Percentiles rank a stretch among this genome's conserved stretches.
phyloP scores from a whole-genome alignment of 495 filamentous ascomycete species.

The Lepraria neglecta region DNA sequence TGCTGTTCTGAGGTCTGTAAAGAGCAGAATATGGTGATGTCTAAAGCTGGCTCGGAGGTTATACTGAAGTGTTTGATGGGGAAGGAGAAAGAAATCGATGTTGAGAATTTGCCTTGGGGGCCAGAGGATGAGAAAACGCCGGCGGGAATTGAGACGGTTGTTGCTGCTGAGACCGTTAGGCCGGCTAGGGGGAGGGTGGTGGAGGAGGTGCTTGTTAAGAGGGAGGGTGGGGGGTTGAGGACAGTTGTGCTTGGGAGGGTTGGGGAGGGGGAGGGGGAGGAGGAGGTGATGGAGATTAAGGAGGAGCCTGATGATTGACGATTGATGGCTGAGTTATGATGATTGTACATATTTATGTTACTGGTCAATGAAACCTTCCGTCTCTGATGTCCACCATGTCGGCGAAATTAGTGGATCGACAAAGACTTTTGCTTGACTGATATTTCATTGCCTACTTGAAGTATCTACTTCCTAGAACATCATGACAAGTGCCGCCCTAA shows the following conservation, averaged over 20 bases:
- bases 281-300: constrained; percentile 25
- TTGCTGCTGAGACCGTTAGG: constrained; percentile 59
- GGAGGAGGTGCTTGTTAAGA: constrained; percentile 40
- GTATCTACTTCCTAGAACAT: too few species aligned
- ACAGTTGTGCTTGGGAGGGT: constrained; percentile 16
- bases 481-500: too few species aligned
- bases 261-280: constrained; percentile 21
- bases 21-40: constrained; percentile 87
- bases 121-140: constrained; percentile 58
- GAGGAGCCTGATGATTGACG: constrained; percentile 24
- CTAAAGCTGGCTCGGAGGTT: constrained; percentile 78
- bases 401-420: too few species aligned
- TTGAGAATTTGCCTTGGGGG: constrained; percentile 75
- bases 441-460: too few species aligned
- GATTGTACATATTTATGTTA: not conserved
- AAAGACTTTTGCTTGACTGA: not conserved
- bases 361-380: too few species aligned
- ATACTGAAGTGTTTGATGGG: constrained; percentile 70
- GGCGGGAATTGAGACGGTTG: constrained; percentile 77
- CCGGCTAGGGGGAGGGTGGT: constrained; percentile 37
- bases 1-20: constrained; percentile 80
- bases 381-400: too few species aligned
- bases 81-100: constrained; percentile 64
- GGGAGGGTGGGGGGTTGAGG: constrained; percentile 28
- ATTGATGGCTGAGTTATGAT: not conserved